Evolutionary conservation across 2,329 filamentous ascomycete genomes (phyloP), one percentile per base, ranked within the genome.

Genomic region (Phaeomoniella chlamydospora): DNA sequence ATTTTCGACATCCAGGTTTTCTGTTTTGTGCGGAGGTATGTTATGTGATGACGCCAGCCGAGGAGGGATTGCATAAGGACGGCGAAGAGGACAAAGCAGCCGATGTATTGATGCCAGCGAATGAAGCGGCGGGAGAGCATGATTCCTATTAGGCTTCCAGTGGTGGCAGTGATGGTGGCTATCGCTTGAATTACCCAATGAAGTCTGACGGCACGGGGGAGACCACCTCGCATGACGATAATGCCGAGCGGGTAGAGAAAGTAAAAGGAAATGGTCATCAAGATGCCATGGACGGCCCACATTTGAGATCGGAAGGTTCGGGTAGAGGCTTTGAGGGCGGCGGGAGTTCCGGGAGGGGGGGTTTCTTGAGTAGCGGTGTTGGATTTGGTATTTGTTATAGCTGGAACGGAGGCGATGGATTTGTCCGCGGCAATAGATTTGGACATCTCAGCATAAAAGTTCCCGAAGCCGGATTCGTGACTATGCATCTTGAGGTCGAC

Each of bases 91-190:
- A 61, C 41, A 29, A 64, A 33, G 31, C 67, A 54, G 15, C 64
- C 64, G 36, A 66, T 39, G 43, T 67, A 55, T 41, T 69, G 65
- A 47, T 68, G 65, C 3, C 57, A 47, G 5, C 63, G 56, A 41
- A 44, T 54, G 53, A 58, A 65, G 37, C 47, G 37, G 39, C 58
- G 58, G 29, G 59, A 62, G 6, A 61, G 54, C n/a, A 54, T 49
- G 17, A 65, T 58, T 3, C 61, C 65, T 3, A 65, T 45, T 0
- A 47, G 52, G 18, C 61, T 58, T 0, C 57, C 55, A 1, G 61
- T 44, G 1, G 57, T 30, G 3, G 62, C 50, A 4, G 59, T 50
- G 0, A 54, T 44, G 9, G 59, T 42, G 3, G 59, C 54, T 0
- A 61, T 30, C 0, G 53, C 45, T 30, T 62, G 61, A 11, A 60